These are phyloP conservation scores for Cerrena zonata DNA, from an alignment of 1,284 basidiomycete genomes.

Conservation along the genomic window DNA sequence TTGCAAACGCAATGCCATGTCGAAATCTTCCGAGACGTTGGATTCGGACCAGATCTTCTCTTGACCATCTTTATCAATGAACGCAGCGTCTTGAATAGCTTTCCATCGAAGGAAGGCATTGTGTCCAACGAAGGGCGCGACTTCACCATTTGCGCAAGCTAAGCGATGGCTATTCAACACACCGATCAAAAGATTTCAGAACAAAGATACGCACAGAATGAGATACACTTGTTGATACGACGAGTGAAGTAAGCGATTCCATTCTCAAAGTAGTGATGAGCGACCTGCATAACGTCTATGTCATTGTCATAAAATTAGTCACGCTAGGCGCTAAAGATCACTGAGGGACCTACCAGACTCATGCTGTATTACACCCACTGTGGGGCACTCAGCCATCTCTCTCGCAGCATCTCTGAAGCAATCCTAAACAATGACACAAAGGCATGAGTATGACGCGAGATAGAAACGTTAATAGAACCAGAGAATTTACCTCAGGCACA, in stretches of 20 bases:
- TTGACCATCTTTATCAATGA: conserved; percentile 40
- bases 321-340: no score
- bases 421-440: conserved; percentile 37
- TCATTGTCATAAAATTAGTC: no score
- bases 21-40: conserved; percentile 60
- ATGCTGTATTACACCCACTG: conserved; percentile 50
- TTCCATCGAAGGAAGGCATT: conserved; percentile 57
- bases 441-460: no score
- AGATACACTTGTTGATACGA: conserved; percentile 41
- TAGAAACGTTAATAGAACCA: no score
- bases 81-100: conserved; percentile 48
- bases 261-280: conserved; percentile 54
- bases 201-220: conserved; percentile 27
- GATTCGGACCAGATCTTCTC: conserved; percentile 52
- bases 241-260: conserved; percentile 54
- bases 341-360: conserved; percentile 28
- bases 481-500: conserved; percentile 37
- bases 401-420: conserved; percentile 53
- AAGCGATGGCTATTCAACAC: neutral
- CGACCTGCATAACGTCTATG: conserved; percentile 48
- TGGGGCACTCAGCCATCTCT: conserved; percentile 48
- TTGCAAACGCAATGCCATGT: conserved; percentile 48
- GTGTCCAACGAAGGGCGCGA: conserved; percentile 55
- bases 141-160: conserved; percentile 47
- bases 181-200: neutral